Evolutionary conservation across 225 moss, liverwort and hornwort genomes (phyloP).

Genomic region (Pseudoscleropodium purum): DNA sequence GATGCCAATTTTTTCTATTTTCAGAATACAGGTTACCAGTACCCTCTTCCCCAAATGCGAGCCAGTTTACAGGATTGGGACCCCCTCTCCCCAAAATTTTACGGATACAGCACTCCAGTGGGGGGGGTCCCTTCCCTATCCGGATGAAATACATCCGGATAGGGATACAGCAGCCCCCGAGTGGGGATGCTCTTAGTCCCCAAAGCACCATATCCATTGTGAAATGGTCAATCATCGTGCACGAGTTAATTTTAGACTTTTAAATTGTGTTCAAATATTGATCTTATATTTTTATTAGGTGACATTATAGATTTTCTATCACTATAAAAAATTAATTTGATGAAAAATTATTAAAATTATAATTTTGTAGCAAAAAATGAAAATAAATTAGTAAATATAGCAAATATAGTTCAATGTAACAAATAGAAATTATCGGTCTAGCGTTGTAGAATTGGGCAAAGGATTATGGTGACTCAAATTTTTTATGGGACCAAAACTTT

Average conservation of each 20-base stretch:
- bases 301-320: background rate
- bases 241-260: background rate
- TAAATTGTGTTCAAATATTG: background rate
- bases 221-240: background rate
- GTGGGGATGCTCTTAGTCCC: no score
- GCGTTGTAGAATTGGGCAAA: background rate
- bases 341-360: fast-evolving
- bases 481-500: background rate
- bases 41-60: no score
- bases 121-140: no score
- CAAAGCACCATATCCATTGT: background rate
- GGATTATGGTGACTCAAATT: fast-evolving
- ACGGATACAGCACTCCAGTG: no score
- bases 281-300: background rate
- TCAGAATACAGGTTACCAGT: no score
- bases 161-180: no score
- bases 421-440: background rate
- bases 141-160: no score
- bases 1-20: no score
- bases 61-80: no score
- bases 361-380: background rate
- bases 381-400: background rate
- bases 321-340: background rate
- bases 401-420: background rate
- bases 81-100: no score